A percentile compares a stretch with the other conserved stretches of the same genome.
phyloP scores from a whole-genome alignment of 257 asterid species.

The Paulownia fortunei region DNA sequence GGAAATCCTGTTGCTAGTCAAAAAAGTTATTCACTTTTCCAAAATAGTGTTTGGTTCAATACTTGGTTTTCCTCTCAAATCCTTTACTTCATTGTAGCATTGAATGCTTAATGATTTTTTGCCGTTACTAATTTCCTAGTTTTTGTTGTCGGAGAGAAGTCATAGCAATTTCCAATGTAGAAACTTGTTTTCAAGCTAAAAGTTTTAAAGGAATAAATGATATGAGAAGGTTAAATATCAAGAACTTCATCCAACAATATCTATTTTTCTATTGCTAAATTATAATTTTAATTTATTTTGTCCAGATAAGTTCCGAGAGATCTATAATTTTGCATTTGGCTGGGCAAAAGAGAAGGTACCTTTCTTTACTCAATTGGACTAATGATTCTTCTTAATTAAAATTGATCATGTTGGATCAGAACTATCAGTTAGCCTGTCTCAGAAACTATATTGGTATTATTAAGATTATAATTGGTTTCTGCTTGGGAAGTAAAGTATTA shows the following conservation, averaged over 20 bases:
- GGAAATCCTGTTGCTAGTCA: slow-evolving; percentile 26
- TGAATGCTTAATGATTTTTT: slow-evolving; percentile 20
- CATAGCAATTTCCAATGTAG: background rate
- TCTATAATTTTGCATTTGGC: slow-evolving; percentile 95
- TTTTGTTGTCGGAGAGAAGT: slow-evolving; percentile 2
- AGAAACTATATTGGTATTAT: background rate
- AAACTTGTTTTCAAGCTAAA: slow-evolving; percentile 13
- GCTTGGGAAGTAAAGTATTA: background rate
- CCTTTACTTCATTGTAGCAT: slow-evolving; percentile 20
- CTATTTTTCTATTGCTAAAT: slow-evolving; percentile 23
- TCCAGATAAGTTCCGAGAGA: slow-evolving; percentile 89
- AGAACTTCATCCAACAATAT: background rate
- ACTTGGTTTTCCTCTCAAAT: background rate
- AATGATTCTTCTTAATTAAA: background rate
- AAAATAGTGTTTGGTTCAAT: slow-evolving; percentile 13
- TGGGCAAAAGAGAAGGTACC: slow-evolving; percentile 99
- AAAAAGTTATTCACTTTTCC: background rate
- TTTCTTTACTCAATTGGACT: slow-evolving; percentile 19
- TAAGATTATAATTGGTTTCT: slow-evolving; percentile 1
- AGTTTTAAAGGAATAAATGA: background rate
- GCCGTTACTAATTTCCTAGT: background rate
- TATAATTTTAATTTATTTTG: slow-evolving; percentile 19
- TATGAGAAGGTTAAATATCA: slow-evolving; percentile 6
- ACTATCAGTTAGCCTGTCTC: slow-evolving; percentile 3
- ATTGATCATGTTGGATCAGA: slow-evolving; percentile 25